phyloP scores from a whole-genome alignment of 768 basidiomycete species.

The Rhodotorula diobovata region DNA sequence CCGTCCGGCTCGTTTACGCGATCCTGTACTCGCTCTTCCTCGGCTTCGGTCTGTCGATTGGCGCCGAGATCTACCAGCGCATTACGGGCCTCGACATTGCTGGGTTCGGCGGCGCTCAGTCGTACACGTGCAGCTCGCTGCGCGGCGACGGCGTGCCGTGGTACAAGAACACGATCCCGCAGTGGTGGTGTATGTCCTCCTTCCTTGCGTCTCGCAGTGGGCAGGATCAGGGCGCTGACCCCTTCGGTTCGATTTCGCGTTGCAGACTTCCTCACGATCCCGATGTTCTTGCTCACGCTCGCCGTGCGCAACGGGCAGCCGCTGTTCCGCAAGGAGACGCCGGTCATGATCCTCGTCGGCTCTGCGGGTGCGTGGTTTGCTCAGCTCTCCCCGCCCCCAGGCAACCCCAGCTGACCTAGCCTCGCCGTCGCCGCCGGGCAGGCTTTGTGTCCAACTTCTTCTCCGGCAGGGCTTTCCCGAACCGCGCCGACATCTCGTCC shows the following conservation, averaged over 20 bases:
- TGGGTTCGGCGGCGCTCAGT: conserved; percentile 52
- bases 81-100: conserved; percentile 51
- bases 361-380: conserved; percentile 9
- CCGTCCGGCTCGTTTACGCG: conserved; percentile 69
- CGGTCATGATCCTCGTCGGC: conserved; percentile 49
- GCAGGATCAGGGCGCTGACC: background rate
- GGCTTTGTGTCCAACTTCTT: conserved; percentile 78
- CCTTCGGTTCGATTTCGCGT: background rate
- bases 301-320: conserved; percentile 59
- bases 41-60: conserved; percentile 72
- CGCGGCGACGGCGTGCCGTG: conserved; percentile 61
- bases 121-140: conserved; percentile 58
- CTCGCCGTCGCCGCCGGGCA: conserved; percentile 58
- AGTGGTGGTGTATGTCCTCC: conserved; percentile 62
- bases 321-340: conserved; percentile 47
- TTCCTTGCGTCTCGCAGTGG: background rate
- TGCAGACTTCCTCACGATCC: conserved; percentile 65
- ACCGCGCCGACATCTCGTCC: conserved; percentile 61
- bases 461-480: conserved; percentile 50
- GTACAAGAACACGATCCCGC: conserved; percentile 67
- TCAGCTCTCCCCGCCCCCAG: background rate
- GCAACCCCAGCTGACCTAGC: background rate
- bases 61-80: conserved; percentile 62
- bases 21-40: conserved; percentile 58
- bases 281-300: conserved; percentile 63